Conservation (phyloP, 805 yeast genomes). For the Torulaspora franciscae region DNA sequence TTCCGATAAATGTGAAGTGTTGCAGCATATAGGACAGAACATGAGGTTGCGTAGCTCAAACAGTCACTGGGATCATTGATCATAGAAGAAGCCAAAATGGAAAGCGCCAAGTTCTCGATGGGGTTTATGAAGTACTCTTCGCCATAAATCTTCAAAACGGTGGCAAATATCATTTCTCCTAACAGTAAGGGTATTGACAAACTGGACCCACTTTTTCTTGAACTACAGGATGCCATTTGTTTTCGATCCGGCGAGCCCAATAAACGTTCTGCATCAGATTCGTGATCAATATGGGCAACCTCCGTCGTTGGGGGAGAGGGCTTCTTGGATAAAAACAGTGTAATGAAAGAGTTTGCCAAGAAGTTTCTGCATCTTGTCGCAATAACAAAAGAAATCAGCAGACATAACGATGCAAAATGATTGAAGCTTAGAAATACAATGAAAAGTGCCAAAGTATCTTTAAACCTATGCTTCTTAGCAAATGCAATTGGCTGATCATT, state of each 20-base stretch:
- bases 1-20: conserved; percentile 18
- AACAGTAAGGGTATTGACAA: conserved; percentile 10
- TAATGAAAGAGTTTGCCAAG: conserved; percentile 27
- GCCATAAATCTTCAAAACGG: conserved; percentile 21
- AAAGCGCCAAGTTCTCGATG: conserved; percentile 27
- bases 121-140: conserved; percentile 23
- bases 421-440: conserved; percentile 33
- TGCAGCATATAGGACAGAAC: conserved; percentile 28
- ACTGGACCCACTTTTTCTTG: background rate
- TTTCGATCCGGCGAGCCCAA: background rate
- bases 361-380: conserved; percentile 29
- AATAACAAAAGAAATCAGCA: conserved; percentile 25
- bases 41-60: conserved; percentile 29
- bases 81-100: conserved; percentile 33
- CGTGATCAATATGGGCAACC: conserved; percentile 14
- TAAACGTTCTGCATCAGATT: background rate
- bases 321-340: conserved; percentile 27
- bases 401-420: conserved; percentile 26
- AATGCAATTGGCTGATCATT: conserved; percentile 20
- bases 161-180: conserved; percentile 20
- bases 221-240: background rate
- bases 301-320: conserved; percentile 24
- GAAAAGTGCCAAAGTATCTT: conserved; percentile 33
- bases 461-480: conserved; percentile 28
- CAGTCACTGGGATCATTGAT: conserved; percentile 32